Percentiles rank a stretch among this genome's conserved stretches.
Conservation (phyloP, 192 early-diverging fungal genomes). For the Coemansia sp. region DNA sequence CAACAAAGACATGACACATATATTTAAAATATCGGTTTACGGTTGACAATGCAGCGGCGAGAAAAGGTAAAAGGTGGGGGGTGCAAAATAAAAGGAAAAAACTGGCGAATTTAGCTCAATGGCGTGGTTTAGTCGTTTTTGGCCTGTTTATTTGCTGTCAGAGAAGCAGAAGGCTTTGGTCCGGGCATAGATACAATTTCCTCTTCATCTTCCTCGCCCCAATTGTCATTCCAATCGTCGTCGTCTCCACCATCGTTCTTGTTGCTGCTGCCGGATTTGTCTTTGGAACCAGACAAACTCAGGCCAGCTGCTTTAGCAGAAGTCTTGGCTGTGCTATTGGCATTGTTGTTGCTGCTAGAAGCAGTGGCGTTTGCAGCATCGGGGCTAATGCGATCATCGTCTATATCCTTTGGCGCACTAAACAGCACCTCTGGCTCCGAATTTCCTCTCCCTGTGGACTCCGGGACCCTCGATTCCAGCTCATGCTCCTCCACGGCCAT, state of each 20-base stretch:
- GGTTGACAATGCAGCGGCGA: too few relatives aligned
- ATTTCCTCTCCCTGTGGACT: neutral
- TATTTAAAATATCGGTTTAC: too few relatives aligned
- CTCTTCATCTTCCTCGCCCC: constrained; percentile 20
- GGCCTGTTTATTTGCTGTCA: constrained; percentile 16
- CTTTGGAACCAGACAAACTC: too few relatives aligned
- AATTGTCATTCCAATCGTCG: constrained; percentile 26
- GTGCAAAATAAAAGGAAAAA: neutral
- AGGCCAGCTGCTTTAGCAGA: neutral
- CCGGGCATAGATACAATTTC: neutral
- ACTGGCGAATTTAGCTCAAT: neutral
- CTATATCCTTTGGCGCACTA: constrained; percentile 10
- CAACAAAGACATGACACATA: neutral
- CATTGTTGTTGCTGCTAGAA: neutral
- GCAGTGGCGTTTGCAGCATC: neutral
- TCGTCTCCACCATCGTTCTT: neutral
- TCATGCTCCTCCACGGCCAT: constrained; percentile 32
- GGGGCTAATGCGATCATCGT: neutral
- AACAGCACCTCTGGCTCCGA: constrained; percentile 21
- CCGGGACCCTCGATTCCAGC: constrained; percentile 17
- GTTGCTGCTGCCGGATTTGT: neutral
- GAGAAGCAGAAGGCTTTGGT: neutral
- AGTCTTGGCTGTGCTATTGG: neutral
- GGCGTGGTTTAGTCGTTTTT: constrained; percentile 19
- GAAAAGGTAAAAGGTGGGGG: neutral